A percentile compares a stretch with the other conserved stretches of the same genome.
phyloP scores from a whole-genome alignment of 164 flowering plant species.

The Paratinospora sagittata region DNA sequence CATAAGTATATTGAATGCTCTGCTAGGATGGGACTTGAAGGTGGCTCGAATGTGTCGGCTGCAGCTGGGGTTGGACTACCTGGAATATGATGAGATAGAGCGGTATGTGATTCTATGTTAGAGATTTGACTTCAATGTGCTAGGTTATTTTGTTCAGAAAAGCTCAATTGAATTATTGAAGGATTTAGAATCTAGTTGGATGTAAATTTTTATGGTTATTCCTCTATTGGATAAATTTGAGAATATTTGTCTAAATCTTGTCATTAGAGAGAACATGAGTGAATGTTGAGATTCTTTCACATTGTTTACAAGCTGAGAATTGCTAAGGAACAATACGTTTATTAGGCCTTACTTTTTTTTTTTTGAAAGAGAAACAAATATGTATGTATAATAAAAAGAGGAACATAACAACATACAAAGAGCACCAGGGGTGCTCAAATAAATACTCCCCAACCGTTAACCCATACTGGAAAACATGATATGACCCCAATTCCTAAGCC shows the following conservation, averaged over 20 bases:
- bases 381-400: no score
- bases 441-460: no score
- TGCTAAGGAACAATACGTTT: neutral
- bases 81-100: conserved; percentile 77
- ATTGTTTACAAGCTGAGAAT: neutral
- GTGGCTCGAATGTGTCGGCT: conserved; percentile 66
- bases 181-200: neutral
- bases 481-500: no score
- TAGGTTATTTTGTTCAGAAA: neutral
- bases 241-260: neutral
- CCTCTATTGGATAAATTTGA: neutral
- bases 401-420: no score
- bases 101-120: conserved; percentile 37
- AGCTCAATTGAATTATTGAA: neutral
- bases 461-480: no score
- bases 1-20: conserved; percentile 9
- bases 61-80: conserved; percentile 76
- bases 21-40: conserved; percentile 80
- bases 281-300: neutral
- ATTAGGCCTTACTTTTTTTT: no score
- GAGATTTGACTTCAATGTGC: neutral
- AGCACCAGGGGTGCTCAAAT: no score
- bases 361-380: no score
- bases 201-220: neutral
- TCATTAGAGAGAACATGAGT: neutral